Base-by-base conservation (phyloP, 176 grass and related monocot genomes). In the Poa annua region DNA sequence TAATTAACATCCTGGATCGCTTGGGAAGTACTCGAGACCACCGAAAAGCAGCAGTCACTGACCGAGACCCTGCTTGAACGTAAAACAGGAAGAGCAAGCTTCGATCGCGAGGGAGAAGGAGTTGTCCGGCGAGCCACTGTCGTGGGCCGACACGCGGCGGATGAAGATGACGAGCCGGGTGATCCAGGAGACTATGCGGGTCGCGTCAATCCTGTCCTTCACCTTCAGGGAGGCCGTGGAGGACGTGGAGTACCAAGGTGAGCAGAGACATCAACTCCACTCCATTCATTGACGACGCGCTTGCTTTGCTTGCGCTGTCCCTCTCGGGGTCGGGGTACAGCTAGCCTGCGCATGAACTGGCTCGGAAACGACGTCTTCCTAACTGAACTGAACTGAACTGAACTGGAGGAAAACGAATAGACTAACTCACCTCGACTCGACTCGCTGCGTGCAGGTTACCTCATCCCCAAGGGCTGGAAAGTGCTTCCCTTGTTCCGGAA, bases 401-500 rank as follows among this genome's bases (percentile, higher is more conserved):
- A 29, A 29, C 29, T 29, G 29, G 21, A 42, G 36, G 19, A 9
- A 21, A 15, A 12, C 24, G 79, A 85, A 89, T 82, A 56, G 74
- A 86, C 79, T 36, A 55, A 83, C 82, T 82, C 71, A 29, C 8
- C 80, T 70, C 8, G 0, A 0, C 55, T 61, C 19, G 22, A 24
- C 13, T 3, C 48, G 41, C 12, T 77, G 4, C 16, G 17, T 88
- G 78, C 89, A 99, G 97, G 97, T 34, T 99, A 96, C 85, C 91
- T 99, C 14, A 99, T 99, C 69, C 97, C 97, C 72, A 99, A 99
- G 85, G 97, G 97, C 38, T 99, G 97, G 97, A 99, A 99, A 66
- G 97, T 99, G 60, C 54, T 99, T 74, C 97, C 97, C 39, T 86
- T 99, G 73, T 99, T 99, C 81, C 85, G 97, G 62, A 99, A 99